Evolutionary conservation across 164 flowering plant genomes (phyloP).

Genomic region (Pachysandra terminalis): DNA sequence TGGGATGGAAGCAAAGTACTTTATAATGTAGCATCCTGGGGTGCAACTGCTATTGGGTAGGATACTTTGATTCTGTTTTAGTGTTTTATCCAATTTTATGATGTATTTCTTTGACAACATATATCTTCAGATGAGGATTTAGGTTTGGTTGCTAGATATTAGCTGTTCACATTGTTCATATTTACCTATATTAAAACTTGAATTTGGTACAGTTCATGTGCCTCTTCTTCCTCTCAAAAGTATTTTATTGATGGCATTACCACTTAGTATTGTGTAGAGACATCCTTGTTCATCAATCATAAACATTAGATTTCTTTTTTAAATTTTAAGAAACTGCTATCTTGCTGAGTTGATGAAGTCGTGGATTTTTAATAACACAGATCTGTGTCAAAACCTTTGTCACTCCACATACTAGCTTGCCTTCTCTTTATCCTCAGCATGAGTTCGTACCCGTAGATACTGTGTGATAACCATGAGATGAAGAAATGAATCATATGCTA

Average conservation of each 20-base stretch:
- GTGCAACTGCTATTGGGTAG: slow-evolving; percentile 95
- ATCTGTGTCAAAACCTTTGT: no score
- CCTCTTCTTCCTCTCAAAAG: no score
- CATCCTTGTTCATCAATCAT: no score
- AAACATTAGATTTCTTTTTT: neutral
- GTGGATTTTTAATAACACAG: neutral
- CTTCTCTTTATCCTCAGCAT: no score
- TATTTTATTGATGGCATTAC: no score
- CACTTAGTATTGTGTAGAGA: no score
- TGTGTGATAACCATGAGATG: no score
- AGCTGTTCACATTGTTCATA: neutral
- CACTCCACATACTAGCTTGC: no score
- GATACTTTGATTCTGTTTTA: slow-evolving; percentile 15
- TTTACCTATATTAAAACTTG: no score
- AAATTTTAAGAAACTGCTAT: neutral
- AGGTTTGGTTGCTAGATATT: neutral
- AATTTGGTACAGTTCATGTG: no score
- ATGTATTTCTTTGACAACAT: neutral
- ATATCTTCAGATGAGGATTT: neutral
- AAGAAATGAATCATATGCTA: no score
- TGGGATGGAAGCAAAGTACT: slow-evolving; percentile 94
- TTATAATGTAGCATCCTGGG: slow-evolving; percentile 96
- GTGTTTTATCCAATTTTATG: neutral
- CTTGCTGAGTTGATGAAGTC: neutral
- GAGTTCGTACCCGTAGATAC: no score